Evolutionary conservation across 768 basidiomycete species (phyloP), one percentile per base, ranked within the genome.

Genomic region (Tricholoma sp.): DNA sequence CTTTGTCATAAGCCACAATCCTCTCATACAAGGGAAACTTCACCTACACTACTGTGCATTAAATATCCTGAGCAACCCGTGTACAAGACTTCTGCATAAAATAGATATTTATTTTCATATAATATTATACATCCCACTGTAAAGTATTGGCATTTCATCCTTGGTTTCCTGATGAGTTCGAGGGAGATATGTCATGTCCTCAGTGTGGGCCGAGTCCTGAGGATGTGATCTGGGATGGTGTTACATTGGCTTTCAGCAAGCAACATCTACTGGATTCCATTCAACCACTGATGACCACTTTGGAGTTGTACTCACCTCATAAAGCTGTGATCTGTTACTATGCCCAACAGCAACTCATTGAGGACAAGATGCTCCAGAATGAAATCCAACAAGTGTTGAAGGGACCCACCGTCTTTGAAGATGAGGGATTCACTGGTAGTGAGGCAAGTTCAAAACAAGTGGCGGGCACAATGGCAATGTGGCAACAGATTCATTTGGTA

Each of bases 191-290:
- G n/a, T n/a, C n/a, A n/a, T n/a, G n/a, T n/a, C n/a, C n/a, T n/a
- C n/a, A n/a, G n/a, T n/a, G n/a, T n/a, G n/a, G n/a, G n/a, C n/a
- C n/a, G n/a, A n/a, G n/a, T n/a, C n/a, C n/a, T n/a, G n/a, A n/a
- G n/a, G n/a, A n/a, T n/a, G n/a, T n/a, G n/a, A n/a, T n/a, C n/a
- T n/a, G n/a, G n/a, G n/a, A n/a, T n/a, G n/a, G n/a, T n/a, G n/a
- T n/a, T n/a, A n/a, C n/a, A 3, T 52, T 66, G 10, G 58, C 59
- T 2, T 65, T 63, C 54, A 57, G 52, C 39, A 55, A 53, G 17
- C 59, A 58, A 49, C 57, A 63, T 37, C 31, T 65, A 6, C 50
- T 62, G 8, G 13, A 54, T 3, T 60, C 61, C n/a, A 20, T 63
- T 13, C 36, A 28, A 18, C 56, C 51, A 24, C 56, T 51, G 10